Conservation (phyloP, 2,329 filamentous ascomycete genomes). For the Myriosclerotinia curreyana region DNA sequence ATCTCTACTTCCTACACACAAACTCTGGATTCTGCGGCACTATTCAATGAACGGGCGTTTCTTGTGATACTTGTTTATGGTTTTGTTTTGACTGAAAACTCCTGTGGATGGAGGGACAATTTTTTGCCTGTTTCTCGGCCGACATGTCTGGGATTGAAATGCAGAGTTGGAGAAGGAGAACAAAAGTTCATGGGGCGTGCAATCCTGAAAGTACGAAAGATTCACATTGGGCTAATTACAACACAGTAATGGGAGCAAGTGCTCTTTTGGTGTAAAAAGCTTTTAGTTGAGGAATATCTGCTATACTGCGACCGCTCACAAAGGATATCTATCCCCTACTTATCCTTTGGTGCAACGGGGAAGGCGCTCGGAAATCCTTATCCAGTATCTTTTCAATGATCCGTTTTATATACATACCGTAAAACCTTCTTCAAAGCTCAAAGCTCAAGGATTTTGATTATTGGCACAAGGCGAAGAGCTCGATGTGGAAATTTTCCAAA, state of each 20-base stretch:
- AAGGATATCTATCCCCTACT: no score
- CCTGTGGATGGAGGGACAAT: neutral
- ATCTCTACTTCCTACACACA: conserved; percentile 20
- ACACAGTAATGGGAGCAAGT: neutral
- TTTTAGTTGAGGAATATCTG: neutral
- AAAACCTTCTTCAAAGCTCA: no score
- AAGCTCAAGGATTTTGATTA: no score
- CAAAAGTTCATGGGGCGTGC: neutral
- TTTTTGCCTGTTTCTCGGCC: no score
- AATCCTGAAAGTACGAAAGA: neutral
- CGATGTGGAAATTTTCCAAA: no score
- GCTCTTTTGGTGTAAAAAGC: neutral
- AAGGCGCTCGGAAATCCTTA: no score
- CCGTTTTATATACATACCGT: no score
- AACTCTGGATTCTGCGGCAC: neutral
- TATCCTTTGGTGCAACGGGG: neutral
- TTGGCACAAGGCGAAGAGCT: no score
- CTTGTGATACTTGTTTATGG: neutral
- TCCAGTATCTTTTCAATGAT: no score
- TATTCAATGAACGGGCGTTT: neutral
- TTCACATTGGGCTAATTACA: no score
- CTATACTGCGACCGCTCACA: neutral
- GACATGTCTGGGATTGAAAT: neutral
- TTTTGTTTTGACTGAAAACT: neutral
- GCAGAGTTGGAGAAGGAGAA: neutral